Evolutionary conservation across 2,329 filamentous ascomycete species (phyloP), one percentile per base, ranked within the genome.

Genomic region (Stachybotrys echinatus): DNA sequence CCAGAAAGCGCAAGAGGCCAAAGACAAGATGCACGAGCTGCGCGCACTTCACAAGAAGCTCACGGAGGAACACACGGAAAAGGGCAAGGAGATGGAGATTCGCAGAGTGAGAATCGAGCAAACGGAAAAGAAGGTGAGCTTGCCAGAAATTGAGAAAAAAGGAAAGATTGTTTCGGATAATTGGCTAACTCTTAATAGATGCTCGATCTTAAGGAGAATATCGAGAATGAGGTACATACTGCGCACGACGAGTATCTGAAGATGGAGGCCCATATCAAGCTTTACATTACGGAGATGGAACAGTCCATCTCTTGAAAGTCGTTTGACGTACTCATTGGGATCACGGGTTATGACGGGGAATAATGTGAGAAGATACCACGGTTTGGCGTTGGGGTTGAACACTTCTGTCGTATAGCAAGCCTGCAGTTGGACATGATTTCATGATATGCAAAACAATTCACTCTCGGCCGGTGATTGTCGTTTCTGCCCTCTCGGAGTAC

Each of bases 281-380:
- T 97, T 54, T 99, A 99, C 74, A 95, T 99, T 64, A 95, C 89
- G 5, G 94, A 99, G 77, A 96, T 99, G 92, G 94, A 97, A 71
- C 92, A 96, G 71, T 87, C 85, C 50, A 82, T 94, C 58, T 74
- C 55, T 34, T 61, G 54, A 34, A 51, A 42, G 18, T 12, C 12
- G 21, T 12, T 39, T 49, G 40, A 21, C 34, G 27, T 45, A 23
- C 19, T 31, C 23, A 23, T 48, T 23, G 50, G 27, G 42, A 20
- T 47, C 49, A 20, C 47, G 37, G 37, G 27, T 34, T 19, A 23
- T 42, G 43, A 34, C 49, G 49, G 45, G 47, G 43, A 49, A 50
- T 49, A 50, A 57, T 42, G 43, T 51, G 50, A 37, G 54, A 58
- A 58, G 63, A 68, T 67, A 75, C 71, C 72, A 70, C 55, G 62